Base-by-base conservation (phyloP, 2,329 filamentous ascomycete species). In the Ophiostoma triangulosporum region DNA sequence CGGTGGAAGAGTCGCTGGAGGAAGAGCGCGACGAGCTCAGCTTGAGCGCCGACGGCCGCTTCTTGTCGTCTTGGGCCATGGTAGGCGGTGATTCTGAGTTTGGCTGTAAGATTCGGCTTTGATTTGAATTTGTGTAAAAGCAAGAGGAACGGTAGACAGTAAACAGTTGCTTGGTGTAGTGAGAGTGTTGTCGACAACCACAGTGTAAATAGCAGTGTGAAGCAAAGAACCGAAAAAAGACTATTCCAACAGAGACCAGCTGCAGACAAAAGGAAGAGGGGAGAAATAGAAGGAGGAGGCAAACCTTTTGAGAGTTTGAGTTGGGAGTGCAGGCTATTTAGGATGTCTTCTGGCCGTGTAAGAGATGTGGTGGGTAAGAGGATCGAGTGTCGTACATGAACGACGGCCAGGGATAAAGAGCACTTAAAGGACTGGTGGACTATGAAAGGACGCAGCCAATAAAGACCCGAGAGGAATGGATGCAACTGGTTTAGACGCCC, bases 41-140 rank as follows among this genome's bases (percentile, higher is more conserved):
- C 60, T 78, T 76, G 50, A 81, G 69, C 54, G 76, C 77, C 65
- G 69, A 63, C 60, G 78, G 77, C 64, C 77, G 73, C 72, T 67
- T 78, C 68, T 70, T 79, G 57, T 79, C 76, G 60, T 78, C 74
- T 59, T 57, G 53, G 45, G 57, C 56, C 63, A 64, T 66, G 63
- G 58, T 55, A 48, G 40, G 17, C 35, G 48, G 24, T 12, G 7
- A 15, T 36, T 27, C 7, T 53, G 43, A 36, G 48, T 14, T 57
- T 62, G 60, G 61, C 57, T 59, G 56, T 56, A 50, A 59, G 59
- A 58, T 17, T 43, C 38, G 38, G 38, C 20, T 43, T 58, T 55
- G 56, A 60, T n/a, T n/a, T n/a, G 52, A 58, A 54, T 57, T 54
- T 60, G 20, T 15, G 15, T 40, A 27, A 24, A 36, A 33, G 31